phyloP scores from a whole-genome alignment of 78 protist genomes.

The Protostelium mycophagum region DNA sequence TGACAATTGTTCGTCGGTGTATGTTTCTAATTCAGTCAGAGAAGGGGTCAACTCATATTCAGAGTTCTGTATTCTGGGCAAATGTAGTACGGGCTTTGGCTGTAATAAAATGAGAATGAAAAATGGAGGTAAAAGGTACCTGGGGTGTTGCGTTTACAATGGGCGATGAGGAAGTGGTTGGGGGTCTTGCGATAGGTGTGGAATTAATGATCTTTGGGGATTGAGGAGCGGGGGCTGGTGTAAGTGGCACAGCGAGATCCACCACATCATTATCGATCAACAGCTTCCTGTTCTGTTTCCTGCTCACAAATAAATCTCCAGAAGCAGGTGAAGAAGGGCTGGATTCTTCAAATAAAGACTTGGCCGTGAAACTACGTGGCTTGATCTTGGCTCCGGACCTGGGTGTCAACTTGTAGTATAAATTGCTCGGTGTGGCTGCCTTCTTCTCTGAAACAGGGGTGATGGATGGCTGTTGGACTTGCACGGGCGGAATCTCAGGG shows the following conservation, averaged over 20 bases:
- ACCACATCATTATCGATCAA: background rate
- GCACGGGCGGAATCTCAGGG: background rate
- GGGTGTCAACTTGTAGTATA: background rate
- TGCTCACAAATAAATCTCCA: background rate
- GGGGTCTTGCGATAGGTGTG: background rate
- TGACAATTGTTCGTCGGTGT: constrained; percentile 15
- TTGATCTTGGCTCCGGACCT: background rate
- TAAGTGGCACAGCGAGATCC: background rate
- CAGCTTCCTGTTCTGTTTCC: background rate
- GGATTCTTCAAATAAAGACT: background rate
- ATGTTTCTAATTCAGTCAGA: constrained; percentile 13
- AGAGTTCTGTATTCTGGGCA: constrained; percentile 30
- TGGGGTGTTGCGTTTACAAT: background rate
- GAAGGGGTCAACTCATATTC: constrained; percentile 19
- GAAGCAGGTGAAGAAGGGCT: background rate
- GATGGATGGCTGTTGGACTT: background rate
- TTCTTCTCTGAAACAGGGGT: background rate
- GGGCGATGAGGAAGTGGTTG: background rate
- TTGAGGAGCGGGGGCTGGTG: background rate
- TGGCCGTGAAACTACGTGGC: background rate
- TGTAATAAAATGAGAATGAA: too few species aligned
- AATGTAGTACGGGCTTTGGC: constrained; percentile 14
- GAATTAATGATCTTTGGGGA: constrained; percentile 5
- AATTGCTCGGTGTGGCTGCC: background rate
- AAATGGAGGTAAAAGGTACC: background rate